Evolutionary conservation across 2,329 filamentous ascomycete genomes (phyloP).

Genomic region (Lachnellula occidentalis): DNA sequence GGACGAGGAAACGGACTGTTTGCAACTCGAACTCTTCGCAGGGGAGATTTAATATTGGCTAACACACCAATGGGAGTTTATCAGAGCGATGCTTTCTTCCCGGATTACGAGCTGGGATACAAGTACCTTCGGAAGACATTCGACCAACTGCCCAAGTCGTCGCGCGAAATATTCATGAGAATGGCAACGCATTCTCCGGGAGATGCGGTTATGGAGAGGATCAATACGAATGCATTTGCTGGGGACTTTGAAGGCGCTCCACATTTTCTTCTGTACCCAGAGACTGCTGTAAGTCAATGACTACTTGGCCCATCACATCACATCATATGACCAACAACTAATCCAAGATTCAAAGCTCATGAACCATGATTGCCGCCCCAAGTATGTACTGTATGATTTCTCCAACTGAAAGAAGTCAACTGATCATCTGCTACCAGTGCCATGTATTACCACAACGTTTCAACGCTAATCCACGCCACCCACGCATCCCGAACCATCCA

Average conservation of each 20-base stretch:
- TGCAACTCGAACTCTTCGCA: constrained; percentile 20
- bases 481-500: constrained; percentile 35
- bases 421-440: constrained; percentile 14
- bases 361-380: constrained; percentile 40
- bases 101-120: constrained; percentile 20
- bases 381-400: constrained; percentile 24
- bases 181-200: constrained; percentile 18
- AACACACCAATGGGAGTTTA: constrained; percentile 24
- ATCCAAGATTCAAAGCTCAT: constrained; percentile 21
- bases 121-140: constrained; percentile 22
- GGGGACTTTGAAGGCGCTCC: constrained; percentile 22
- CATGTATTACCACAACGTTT: constrained; percentile 34
- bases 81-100: constrained; percentile 22
- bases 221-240: constrained; percentile 27
- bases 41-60: constrained; percentile 24
- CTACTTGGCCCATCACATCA: no score
- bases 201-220: constrained; percentile 25
- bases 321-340: no score
- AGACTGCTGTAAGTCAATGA: constrained; percentile 22
- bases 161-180: constrained; percentile 17
- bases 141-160: constrained; percentile 20
- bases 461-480: constrained; percentile 34
- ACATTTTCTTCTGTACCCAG: constrained; percentile 27
- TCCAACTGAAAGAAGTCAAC: not conserved
- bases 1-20: constrained; percentile 27